Conservation (phyloP, 345 rosid genomes). For the Isatis tinctoria region DNA sequence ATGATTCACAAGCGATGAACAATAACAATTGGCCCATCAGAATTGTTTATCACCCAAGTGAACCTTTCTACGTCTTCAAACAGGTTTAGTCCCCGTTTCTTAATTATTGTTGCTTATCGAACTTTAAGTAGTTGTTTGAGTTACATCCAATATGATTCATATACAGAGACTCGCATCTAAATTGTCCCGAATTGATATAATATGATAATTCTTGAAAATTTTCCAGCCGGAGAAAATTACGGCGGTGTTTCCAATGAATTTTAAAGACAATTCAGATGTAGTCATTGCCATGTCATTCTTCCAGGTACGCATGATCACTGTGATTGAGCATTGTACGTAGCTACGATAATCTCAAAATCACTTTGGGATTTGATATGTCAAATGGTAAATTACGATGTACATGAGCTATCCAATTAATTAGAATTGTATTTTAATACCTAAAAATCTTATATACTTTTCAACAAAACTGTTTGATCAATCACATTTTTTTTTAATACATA, state of each 20-base stretch:
- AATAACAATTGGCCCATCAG: constrained; percentile 45
- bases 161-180: neutral
- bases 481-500: neutral
- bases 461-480: neutral
- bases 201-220: neutral
- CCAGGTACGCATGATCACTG: constrained; percentile 47
- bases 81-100: constrained; percentile 42
- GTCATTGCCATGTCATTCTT: constrained; percentile 75
- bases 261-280: constrained; percentile 76
- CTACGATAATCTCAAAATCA: neutral
- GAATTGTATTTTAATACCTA: neutral
- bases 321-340: neutral
- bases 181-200: neutral
- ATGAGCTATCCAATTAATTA: neutral
- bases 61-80: constrained; percentile 74
- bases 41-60: constrained; percentile 64
- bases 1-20: constrained; percentile 22
- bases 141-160: neutral
- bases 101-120: neutral
- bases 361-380: neutral
- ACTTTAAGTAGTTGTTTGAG: neutral
- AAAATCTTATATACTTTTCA: neutral
- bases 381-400: neutral
- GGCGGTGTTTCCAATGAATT: constrained; percentile 84
- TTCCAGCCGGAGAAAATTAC: constrained; percentile 54